Conservation (phyloP, 1,284 basidiomycete species). For the Cystobasidium slooffiae region DNA sequence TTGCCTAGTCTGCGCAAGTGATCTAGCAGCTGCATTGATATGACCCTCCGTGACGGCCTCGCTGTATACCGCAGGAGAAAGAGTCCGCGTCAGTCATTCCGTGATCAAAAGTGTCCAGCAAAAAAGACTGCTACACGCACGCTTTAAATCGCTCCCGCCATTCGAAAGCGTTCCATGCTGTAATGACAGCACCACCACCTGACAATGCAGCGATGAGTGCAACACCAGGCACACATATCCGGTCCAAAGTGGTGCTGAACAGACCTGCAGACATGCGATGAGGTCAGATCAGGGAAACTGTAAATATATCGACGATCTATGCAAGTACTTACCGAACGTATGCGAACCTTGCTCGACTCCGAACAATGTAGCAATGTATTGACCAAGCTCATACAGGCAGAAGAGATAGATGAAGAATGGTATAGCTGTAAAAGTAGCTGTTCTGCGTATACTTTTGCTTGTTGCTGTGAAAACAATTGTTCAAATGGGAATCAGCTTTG, state of each 20-base stretch:
- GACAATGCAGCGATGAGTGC: slow-evolving; percentile 58
- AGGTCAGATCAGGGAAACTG: not conserved
- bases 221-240: slow-evolving; percentile 58
- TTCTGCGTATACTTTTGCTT: slow-evolving; percentile 46
- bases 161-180: slow-evolving; percentile 59
- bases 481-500: not conserved
- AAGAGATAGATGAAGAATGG: slow-evolving; percentile 53
- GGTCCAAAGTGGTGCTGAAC: slow-evolving; percentile 53
- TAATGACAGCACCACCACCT: slow-evolving; percentile 58
- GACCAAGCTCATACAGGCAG: slow-evolving; percentile 52
- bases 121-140: slow-evolving; percentile 42
- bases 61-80: slow-evolving; percentile 31
- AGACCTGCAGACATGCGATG: slow-evolving; percentile 45
- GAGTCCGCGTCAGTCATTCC: not conserved
- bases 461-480: not conserved
- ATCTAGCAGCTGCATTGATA: slow-evolving; percentile 51
- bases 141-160: slow-evolving; percentile 52
- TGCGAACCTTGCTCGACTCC: slow-evolving; percentile 51
- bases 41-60: slow-evolving; percentile 53
- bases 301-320: not conserved
- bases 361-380: slow-evolving; percentile 49
- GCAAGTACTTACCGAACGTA: slow-evolving; percentile 47
- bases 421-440: slow-evolving; percentile 49
- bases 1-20: slow-evolving; percentile 50
- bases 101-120: not conserved